A percentile compares a stretch with the other conserved stretches of the same genome.
These are phyloP conservation scores for Zygnema cylindricum DNA, from an alignment of 139 green algal genomes.

Conservation along the genomic window DNA sequence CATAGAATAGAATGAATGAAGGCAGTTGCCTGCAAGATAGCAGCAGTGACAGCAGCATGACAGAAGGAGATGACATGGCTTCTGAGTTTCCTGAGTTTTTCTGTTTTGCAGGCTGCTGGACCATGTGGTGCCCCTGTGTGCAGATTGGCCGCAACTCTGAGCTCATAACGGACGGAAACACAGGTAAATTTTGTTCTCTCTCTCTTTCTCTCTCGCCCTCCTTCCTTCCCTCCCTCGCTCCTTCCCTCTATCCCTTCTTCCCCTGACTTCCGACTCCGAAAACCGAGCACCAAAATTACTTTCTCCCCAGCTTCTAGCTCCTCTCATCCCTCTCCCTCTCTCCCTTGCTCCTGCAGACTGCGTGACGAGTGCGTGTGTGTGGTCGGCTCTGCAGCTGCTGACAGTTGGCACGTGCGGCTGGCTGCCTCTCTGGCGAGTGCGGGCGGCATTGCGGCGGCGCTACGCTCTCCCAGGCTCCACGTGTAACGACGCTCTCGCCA, in stretches of 20 bases:
- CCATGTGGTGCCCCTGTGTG: constrained; percentile 38
- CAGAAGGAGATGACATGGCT: neutral
- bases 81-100: neutral
- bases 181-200: constrained; percentile 8
- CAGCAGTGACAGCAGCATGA: neutral
- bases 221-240: neutral
- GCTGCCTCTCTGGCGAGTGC: neutral
- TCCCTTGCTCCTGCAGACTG: neutral
- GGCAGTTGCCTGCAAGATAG: neutral
- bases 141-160: constrained; percentile 34
- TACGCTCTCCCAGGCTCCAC: constrained; percentile 13
- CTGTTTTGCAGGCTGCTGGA: constrained; percentile 10
- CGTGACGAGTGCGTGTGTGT: neutral
- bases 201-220: neutral
- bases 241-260: neutral
- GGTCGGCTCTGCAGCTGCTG: neutral
- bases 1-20: neutral
- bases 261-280: neutral
- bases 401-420: neutral
- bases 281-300: neutral
- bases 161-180: constrained; percentile 36
- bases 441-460: constrained; percentile 2
- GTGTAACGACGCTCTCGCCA: constrained; percentile 24
- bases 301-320: neutral
- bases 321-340: neutral